Conservation (phyloP, 73 alveolate species). For the Paramecium bursaria region DNA sequence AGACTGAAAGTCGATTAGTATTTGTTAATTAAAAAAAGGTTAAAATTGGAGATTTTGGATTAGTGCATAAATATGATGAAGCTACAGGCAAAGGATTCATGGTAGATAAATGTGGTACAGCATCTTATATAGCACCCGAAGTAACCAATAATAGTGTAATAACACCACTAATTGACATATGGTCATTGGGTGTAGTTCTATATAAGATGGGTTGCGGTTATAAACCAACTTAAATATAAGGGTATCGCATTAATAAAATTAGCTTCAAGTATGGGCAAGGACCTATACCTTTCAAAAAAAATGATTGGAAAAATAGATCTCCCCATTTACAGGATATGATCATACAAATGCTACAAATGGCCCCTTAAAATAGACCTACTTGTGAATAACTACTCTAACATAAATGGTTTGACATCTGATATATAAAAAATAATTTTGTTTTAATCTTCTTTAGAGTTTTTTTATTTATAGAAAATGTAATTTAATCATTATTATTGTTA, state of each 20-base stretch:
- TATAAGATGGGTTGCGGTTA: constrained; percentile 82
- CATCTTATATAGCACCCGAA: constrained; percentile 84
- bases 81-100: constrained; percentile 72
- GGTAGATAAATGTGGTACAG: constrained; percentile 77
- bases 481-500: no score
- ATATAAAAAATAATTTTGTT: no score
- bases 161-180: constrained; percentile 72
- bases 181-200: constrained; percentile 80
- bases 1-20: constrained; percentile 75
- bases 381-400: constrained; percentile 59
- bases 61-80: constrained; percentile 70
- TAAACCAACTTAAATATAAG: constrained; percentile 80
- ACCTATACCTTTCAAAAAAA: constrained; percentile 79
- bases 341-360: constrained; percentile 49
- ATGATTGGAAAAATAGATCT: constrained; percentile 81
- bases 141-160: constrained; percentile 59
- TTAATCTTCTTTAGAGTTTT: no score
- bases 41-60: constrained; percentile 88
- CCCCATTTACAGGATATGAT: constrained; percentile 67
- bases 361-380: constrained; percentile 64
- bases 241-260: constrained; percentile 3
- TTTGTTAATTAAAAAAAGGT: constrained; percentile 59
- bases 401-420: constrained; percentile 58
- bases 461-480: no score
- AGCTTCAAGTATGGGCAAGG: constrained; percentile 70